Conservation (phyloP, 208 protist genomes). For the Acanthamoeba sp. region DNA sequence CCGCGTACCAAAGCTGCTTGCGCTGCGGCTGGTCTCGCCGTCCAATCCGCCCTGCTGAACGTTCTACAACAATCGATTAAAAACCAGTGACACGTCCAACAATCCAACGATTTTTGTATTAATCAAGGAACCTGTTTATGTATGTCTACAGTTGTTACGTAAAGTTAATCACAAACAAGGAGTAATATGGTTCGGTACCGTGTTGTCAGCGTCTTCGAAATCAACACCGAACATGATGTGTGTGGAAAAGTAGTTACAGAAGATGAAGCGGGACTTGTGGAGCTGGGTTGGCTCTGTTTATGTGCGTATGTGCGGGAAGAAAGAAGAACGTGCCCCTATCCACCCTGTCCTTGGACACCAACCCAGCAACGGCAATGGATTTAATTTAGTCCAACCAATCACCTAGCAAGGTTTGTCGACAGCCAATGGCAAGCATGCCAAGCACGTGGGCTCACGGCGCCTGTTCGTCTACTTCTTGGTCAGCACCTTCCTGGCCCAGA, state of each 20-base stretch:
- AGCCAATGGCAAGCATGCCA: too few species aligned
- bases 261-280: neutral
- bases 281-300: too few species aligned
- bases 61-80: neutral
- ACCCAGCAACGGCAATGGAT: neutral
- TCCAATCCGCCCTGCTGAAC: slow-evolving; percentile 7
- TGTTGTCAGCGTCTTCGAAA: slow-evolving; percentile 15
- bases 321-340: neutral
- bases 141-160: too few species aligned
- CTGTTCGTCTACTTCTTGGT: neutral
- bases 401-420: neutral
- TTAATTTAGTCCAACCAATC: neutral
- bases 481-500: neutral
- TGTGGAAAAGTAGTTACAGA: neutral
- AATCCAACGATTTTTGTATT: too few species aligned
- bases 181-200: neutral
- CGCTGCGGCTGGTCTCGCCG: neutral
- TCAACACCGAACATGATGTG: slow-evolving; percentile 30
- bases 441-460: too few species aligned
- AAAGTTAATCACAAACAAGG: too few species aligned
- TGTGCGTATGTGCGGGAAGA: neutral
- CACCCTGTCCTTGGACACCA: neutral
- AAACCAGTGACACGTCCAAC: too few species aligned
- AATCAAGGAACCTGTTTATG: too few species aligned
- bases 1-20: slow-evolving; percentile 35